Percentiles rank a stretch among this genome's conserved stretches.
Evolutionary conservation across 1,284 basidiomycete species (phyloP).

Genomic region (Chalciporus sp.): DNA sequence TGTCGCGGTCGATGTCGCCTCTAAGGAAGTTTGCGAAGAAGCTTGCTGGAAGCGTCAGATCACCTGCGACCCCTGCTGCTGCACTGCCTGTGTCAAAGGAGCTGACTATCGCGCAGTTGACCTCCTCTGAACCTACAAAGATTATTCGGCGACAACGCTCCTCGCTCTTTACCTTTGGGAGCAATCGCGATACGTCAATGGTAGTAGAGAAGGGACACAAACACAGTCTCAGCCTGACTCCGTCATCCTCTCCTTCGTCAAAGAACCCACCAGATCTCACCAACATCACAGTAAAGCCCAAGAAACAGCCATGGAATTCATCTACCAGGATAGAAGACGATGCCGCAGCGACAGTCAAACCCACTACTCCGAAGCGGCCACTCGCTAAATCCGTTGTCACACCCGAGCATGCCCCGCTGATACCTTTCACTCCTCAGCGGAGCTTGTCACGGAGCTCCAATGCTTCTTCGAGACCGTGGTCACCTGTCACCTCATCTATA

Average conservation of each 20-base stretch:
- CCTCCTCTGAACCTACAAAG: slow-evolving; percentile 56
- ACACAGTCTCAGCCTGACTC: slow-evolving; percentile 68
- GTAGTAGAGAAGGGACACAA: slow-evolving; percentile 62
- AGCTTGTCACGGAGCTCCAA: slow-evolving; percentile 75
- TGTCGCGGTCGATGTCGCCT: slow-evolving; percentile 77
- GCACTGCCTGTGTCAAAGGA: slow-evolving; percentile 35
- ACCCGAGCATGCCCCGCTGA: slow-evolving; percentile 46
- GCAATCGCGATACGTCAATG: slow-evolving; percentile 37
- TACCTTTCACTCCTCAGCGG: slow-evolving; percentile 48
- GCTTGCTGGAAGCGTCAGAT: slow-evolving; percentile 50
- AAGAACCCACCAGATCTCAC: slow-evolving; percentile 39
- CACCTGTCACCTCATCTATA: slow-evolving; percentile 70
- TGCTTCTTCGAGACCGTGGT: slow-evolving; percentile 79
- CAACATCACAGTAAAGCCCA: slow-evolving; percentile 47
- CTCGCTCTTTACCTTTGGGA: slow-evolving; percentile 58
- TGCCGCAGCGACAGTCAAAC: slow-evolving; percentile 49
- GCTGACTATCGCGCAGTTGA: slow-evolving; percentile 30
- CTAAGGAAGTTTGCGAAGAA: slow-evolving; percentile 73
- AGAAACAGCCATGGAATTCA: slow-evolving; percentile 71
- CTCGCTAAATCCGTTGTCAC: slow-evolving; percentile 46
- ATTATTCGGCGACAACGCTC: slow-evolving; percentile 55
- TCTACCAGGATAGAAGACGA: slow-evolving; percentile 70
- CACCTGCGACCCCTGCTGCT: slow-evolving; percentile 52
- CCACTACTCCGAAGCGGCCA: slow-evolving; percentile 50
- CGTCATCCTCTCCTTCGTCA: slow-evolving; percentile 58